Conservation (phyloP, 1,139 yeast genomes). For the Yamadazyma sp. region DNA sequence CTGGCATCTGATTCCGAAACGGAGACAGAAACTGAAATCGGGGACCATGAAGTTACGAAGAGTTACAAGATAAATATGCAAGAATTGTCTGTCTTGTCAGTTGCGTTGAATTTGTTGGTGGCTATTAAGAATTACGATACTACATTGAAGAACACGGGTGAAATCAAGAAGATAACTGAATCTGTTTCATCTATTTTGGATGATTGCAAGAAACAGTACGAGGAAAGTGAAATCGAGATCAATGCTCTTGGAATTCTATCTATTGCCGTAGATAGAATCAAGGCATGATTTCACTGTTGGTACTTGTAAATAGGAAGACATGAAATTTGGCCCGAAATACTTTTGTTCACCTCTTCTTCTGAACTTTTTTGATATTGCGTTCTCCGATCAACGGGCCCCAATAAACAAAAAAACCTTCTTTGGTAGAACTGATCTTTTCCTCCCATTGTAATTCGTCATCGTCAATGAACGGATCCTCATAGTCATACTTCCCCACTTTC, state of each 20-base stretch:
- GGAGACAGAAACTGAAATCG: constrained; percentile 12
- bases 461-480: constrained; percentile 94
- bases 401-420: constrained; percentile 94
- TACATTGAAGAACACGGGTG: constrained; percentile 16
- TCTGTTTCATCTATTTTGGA: constrained; percentile 17
- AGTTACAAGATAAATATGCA: constrained; percentile 21
- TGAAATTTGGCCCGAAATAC: too few species aligned
- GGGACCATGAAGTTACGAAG: constrained; percentile 1
- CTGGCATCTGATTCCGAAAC: constrained; percentile 12
- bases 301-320: background rate
- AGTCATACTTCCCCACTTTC: constrained; percentile 85
- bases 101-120: constrained; percentile 56
- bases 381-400: constrained; percentile 91
- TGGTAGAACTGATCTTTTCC: constrained; percentile 87
- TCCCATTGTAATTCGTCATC: constrained; percentile 92
- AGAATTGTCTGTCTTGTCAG: constrained; percentile 45
- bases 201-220: constrained; percentile 10
- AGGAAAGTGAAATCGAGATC: constrained; percentile 19
- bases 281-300: constrained; percentile 1
- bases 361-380: constrained; percentile 19
- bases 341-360: constrained; percentile 14
- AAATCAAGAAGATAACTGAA: constrained; percentile 22
- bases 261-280: constrained; percentile 41
- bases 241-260: constrained; percentile 41
- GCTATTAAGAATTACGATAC: constrained; percentile 34